Percentiles rank a stretch among this genome's conserved stretches.
These are phyloP conservation scores for Dendrocalamus latiflorus DNA, from an alignment of 202 grass and related monocot genomes.

Conservation along the genomic window DNA sequence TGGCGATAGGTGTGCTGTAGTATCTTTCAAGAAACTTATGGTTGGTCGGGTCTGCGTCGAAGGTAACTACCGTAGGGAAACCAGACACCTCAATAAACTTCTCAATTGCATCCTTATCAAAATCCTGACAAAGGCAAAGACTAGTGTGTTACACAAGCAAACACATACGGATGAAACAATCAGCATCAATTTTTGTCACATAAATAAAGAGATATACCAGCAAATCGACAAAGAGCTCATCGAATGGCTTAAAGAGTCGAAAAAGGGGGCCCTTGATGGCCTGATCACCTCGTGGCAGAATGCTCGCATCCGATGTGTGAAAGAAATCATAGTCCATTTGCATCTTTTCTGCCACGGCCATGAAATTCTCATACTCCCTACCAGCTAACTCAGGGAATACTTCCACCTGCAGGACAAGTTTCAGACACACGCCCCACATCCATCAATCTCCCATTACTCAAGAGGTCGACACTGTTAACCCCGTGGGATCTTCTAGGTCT, in stretches of 20 bases:
- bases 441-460: not conserved
- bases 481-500: no score
- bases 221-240: conserved; percentile 86
- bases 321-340: conserved; percentile 71
- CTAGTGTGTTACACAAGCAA: not conserved
- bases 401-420: conserved; percentile 52
- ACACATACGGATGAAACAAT: not conserved
- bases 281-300: conserved; percentile 61
- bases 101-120: conserved; percentile 55
- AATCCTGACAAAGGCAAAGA: conserved; percentile 47
- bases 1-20: conserved; percentile 55
- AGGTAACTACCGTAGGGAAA: conserved; percentile 61
- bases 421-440: conserved; percentile 7
- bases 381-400: conserved; percentile 76
- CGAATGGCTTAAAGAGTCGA: conserved; percentile 90
- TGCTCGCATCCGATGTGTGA: conserved; percentile 58
- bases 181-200: not conserved
- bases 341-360: conserved; percentile 55
- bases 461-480: not conserved
- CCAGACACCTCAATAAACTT: conserved; percentile 78
- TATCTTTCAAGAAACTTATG: conserved; percentile 74
- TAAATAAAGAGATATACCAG: conserved; percentile 31
- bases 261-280: conserved; percentile 48
- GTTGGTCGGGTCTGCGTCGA: conserved; percentile 57
- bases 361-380: conserved; percentile 63